phyloP scores from a whole-genome alignment of 2,329 filamentous ascomycete genomes.

The Alternaria arborescens region DNA sequence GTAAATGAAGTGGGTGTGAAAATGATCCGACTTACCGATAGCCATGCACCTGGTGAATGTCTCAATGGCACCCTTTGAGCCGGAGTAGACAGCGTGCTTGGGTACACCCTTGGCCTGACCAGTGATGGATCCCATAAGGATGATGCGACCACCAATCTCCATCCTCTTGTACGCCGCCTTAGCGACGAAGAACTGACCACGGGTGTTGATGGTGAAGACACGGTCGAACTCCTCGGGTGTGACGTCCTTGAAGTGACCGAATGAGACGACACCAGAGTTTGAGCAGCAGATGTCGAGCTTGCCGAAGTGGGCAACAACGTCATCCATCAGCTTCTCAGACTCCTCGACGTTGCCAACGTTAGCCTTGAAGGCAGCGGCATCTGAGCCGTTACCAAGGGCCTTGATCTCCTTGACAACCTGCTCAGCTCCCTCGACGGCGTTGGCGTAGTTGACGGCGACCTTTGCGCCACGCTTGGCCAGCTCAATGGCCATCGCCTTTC shows the following conservation, averaged over 20 bases:
- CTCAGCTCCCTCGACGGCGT: conserved; percentile 70
- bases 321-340: conserved; percentile 69
- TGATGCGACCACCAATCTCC: conserved; percentile 61
- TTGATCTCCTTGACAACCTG: conserved; percentile 73
- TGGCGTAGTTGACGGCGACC: conserved; percentile 73
- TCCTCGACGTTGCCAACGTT: conserved; percentile 72
- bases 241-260: conserved; percentile 63
- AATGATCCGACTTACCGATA: conserved; percentile 49
- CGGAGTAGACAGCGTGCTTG: conserved; percentile 64
- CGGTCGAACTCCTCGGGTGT: conserved; percentile 65
- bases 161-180: conserved; percentile 64
- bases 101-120: conserved; percentile 65
- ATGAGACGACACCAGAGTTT: conserved; percentile 68
- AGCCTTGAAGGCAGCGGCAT: conserved; percentile 71
- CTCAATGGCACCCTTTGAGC: conserved; percentile 64
- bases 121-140: conserved; percentile 65
- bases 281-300: conserved; percentile 75
- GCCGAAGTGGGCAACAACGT: conserved; percentile 70
- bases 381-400: conserved; percentile 65
- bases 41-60: conserved; percentile 64
- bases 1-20: conserved; percentile 1
- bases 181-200: conserved; percentile 70
- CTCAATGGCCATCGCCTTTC: conserved; percentile 71
- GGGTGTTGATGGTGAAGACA: conserved; percentile 69
- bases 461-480: conserved; percentile 71